phyloP scores from a whole-genome alignment of 306 rosid genomes.

The Rosa multiflora region DNA sequence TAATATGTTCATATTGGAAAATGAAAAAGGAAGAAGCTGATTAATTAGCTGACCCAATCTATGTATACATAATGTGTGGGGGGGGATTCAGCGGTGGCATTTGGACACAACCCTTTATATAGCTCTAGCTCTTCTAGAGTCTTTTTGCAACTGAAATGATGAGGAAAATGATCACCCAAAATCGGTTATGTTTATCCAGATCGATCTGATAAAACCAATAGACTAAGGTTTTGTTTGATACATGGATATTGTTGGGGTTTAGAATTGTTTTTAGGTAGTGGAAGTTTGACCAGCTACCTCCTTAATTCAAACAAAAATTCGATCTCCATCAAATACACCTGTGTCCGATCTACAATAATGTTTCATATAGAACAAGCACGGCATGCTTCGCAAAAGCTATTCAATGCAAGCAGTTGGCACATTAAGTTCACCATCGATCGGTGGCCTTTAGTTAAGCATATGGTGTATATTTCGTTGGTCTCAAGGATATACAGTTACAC shows the following conservation, averaged over 20 bases:
- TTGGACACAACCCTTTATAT: slow-evolving; percentile 12
- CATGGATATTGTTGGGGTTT: no score
- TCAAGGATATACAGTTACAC: neutral
- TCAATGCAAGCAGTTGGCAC: neutral
- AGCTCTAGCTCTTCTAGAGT: neutral
- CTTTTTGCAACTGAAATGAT: neutral
- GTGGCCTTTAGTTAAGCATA: neutral
- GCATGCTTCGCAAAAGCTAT: neutral
- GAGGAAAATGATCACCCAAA: no score
- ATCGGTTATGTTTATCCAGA: no score
- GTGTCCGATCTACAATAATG: no score
- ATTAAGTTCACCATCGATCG: neutral
- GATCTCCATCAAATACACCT: no score
- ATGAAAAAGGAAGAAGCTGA: neutral
- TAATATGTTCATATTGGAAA: neutral
- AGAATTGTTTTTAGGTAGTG: no score
- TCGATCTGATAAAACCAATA: no score
- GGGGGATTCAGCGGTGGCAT: slow-evolving; percentile 10
- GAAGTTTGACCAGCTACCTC: no score
- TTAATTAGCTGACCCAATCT: neutral
- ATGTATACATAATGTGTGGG: neutral
- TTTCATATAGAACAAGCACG: neutral
- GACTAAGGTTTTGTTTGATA: no score
- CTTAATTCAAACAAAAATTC: no score
- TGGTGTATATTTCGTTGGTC: no score